Percentiles rank a stretch among this genome's conserved stretches.
phyloP scores from a whole-genome alignment of 495 filamentous ascomycete genomes.

The Podospora comata region DNA sequence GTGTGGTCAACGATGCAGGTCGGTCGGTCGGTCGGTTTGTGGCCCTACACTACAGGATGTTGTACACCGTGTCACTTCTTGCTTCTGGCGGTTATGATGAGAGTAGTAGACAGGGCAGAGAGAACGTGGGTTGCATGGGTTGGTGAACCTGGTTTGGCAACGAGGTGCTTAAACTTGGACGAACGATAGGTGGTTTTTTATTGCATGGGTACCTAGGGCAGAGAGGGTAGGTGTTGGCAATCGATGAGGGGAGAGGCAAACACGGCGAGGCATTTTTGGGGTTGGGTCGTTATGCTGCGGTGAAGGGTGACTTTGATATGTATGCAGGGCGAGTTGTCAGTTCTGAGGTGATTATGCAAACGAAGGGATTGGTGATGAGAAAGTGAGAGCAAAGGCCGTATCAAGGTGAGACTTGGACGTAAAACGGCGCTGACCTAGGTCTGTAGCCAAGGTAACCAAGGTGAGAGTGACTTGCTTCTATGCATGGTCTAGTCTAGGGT shows the following conservation, averaged over 20 bases:
- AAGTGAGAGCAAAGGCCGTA: neutral
- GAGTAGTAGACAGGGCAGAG: neutral
- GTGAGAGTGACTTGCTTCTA: neutral
- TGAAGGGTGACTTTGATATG: neutral
- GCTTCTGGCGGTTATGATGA: neutral
- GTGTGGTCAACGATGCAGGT: neutral
- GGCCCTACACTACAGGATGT: neutral
- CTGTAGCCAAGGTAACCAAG: neutral
- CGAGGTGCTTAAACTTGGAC: neutral
- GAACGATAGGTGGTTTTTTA: neutral
- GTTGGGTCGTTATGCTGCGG: neutral
- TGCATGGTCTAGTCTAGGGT: neutral
- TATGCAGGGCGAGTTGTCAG: neutral
- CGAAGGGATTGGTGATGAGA: neutral
- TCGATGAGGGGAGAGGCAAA: neutral
- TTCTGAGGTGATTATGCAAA: neutral
- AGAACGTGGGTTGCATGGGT: neutral
- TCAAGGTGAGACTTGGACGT: neutral
- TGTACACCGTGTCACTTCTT: neutral
- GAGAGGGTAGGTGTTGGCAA: neutral
- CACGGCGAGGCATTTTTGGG: neutral
- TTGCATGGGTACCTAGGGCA: neutral
- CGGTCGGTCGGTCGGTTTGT: neutral
- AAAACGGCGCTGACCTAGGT: neutral
- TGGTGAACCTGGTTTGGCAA: neutral